Percentiles rank a stretch among this genome's conserved stretches.
Evolutionary conservation across 78 protist species (phyloP).

Genomic region (Thecamonas trahens): DNA sequence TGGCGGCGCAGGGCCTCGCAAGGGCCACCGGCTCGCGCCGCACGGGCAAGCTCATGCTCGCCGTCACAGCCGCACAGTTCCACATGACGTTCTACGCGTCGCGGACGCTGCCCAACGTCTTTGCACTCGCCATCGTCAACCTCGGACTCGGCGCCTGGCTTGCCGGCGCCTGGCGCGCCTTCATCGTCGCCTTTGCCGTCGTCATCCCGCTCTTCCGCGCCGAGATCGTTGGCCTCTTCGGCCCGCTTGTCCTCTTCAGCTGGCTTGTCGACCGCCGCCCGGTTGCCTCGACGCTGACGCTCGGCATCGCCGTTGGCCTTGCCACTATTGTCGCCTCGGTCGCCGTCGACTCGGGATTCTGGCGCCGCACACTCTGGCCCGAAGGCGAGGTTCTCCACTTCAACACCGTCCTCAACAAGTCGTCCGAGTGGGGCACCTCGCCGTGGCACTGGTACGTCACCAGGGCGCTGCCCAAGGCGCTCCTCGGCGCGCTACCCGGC

Average conservation of each 20-base stretch:
- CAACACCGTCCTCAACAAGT: constrained; percentile 66
- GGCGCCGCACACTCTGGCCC: constrained; percentile 76
- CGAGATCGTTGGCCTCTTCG: constrained; percentile 15
- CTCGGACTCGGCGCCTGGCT: not conserved
- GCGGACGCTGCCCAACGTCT: constrained; percentile 83
- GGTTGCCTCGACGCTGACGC: not conserved
- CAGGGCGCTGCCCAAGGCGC: constrained; percentile 67
- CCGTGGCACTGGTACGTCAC: constrained; percentile 79
- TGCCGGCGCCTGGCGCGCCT: too few species aligned
- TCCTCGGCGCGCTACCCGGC: constrained; percentile 6
- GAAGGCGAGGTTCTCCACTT: constrained; percentile 77
- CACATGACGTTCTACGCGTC: constrained; percentile 73
- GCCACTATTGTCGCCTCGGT: constrained; percentile 6
- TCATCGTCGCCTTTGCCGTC: constrained; percentile 33
- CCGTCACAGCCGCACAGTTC: constrained; percentile 41
- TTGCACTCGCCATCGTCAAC: constrained; percentile 49
- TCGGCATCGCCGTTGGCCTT: constrained; percentile 18
- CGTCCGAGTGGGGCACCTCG: constrained; percentile 67
- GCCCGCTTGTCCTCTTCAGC: constrained; percentile 34
- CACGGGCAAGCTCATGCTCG: not conserved
- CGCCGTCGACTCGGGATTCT: constrained; percentile 57
- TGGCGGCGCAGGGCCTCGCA: not conserved
- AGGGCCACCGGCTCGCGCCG: too few species aligned
- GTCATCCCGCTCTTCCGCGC: constrained; percentile 54
- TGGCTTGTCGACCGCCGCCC: not conserved